Conservation (phyloP, 225 moss, liverwort and hornwort genomes). For the Sphagnum contortum region DNA sequence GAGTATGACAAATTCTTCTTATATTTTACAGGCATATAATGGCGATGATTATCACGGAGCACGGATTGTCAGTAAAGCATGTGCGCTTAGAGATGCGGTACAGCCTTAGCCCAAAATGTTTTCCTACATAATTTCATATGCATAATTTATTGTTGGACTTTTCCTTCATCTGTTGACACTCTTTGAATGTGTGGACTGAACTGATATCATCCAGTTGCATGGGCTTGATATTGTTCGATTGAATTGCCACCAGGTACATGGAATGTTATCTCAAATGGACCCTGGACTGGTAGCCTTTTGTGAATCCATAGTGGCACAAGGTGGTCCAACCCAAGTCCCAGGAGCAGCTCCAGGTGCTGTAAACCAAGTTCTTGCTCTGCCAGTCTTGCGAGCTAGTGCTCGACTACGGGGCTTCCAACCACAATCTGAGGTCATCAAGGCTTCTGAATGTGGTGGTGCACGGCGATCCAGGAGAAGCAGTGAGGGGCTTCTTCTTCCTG, state of each 20-base stretch:
- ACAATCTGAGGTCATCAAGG: slow-evolving; percentile 41
- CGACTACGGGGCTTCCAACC: slow-evolving; percentile 64
- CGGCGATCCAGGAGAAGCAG: slow-evolving; percentile 48
- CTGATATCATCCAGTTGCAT: too few relatives aligned
- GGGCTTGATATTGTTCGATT: too few relatives aligned
- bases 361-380: slow-evolving; percentile 35
- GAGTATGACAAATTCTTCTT: too few relatives aligned
- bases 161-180: background rate
- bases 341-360: slow-evolving; percentile 38
- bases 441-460: slow-evolving; percentile 18
- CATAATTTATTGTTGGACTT: too few relatives aligned
- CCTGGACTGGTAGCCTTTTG: slow-evolving; percentile 55
- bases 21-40: slow-evolving; percentile 53
- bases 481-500: slow-evolving; percentile 43
- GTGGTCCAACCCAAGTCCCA: slow-evolving; percentile 39
- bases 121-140: too few relatives aligned
- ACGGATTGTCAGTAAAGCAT: slow-evolving; percentile 80
- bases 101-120: background rate
- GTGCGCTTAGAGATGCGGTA: slow-evolving; percentile 76
- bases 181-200: too few relatives aligned
- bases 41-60: slow-evolving; percentile 77
- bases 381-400: slow-evolving; percentile 58
- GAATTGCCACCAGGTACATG: slow-evolving; percentile 44
- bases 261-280: slow-evolving; percentile 69
- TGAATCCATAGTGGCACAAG: slow-evolving; percentile 48